Percentiles rank a stretch among this genome's conserved stretches.
Conservation (phyloP, 345 rosid species). For the Moricandia moricandioides region DNA sequence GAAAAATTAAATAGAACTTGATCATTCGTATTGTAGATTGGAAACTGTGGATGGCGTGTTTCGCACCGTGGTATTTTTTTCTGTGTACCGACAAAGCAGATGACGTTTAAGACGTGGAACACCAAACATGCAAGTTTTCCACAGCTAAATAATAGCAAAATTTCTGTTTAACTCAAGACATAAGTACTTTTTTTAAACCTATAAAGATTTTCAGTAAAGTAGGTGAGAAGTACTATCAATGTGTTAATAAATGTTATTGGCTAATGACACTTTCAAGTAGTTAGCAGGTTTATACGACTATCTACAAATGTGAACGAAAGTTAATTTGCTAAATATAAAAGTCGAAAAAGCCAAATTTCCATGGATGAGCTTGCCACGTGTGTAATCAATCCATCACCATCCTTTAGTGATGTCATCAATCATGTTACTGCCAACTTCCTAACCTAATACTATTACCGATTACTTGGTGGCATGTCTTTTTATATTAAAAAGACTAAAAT, state of each 20-base stretch:
- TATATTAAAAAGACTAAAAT: too few species aligned
- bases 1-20: not conserved
- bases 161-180: not conserved
- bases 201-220: not conserved
- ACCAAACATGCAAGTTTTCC: not conserved
- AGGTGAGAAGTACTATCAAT: not conserved
- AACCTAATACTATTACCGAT: not conserved
- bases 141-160: not conserved
- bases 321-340: not conserved
- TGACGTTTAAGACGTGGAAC: not conserved
- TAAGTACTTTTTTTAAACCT: not conserved
- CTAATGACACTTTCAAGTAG: not conserved
- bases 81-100: conserved; percentile 13
- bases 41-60: not conserved
- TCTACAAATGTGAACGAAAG: not conserved
- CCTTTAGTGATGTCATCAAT: not conserved
- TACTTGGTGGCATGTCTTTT: not conserved
- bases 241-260: not conserved
- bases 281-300: not conserved
- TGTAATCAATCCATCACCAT: not conserved
- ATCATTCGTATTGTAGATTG: not conserved
- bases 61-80: not conserved
- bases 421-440: not conserved
- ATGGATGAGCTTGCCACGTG: not conserved
- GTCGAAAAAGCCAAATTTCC: not conserved